Evolutionary conservation across 2,329 filamentous ascomycete species (phyloP).

Genomic region (Diaporthe amygdali): DNA sequence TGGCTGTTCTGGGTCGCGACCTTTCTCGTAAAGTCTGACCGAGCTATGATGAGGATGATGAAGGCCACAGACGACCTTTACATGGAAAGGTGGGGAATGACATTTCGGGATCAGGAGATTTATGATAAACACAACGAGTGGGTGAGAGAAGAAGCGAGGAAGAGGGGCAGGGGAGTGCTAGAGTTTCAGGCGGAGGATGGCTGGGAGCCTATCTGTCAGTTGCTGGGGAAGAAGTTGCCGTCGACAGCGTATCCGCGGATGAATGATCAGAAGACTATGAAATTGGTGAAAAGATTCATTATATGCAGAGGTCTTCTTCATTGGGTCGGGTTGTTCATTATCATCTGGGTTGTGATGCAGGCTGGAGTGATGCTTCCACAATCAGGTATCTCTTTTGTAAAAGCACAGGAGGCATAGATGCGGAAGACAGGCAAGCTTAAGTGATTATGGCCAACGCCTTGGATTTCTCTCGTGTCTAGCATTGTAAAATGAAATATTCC

Average conservation of each 20-base stretch:
- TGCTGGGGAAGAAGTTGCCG: constrained; percentile 5
- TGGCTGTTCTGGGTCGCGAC: constrained; percentile 23
- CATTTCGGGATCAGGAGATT: constrained; percentile 15
- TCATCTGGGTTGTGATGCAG: constrained; percentile 10
- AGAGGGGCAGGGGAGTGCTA: constrained; percentile 17
- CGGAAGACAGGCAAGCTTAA: not conserved
- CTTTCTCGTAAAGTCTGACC: constrained; percentile 18
- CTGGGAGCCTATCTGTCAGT: constrained; percentile 16
- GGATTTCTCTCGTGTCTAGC: not conserved
- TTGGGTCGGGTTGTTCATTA: constrained; percentile 3
- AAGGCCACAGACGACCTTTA: constrained; percentile 16
- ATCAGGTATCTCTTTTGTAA: constrained; percentile 4
- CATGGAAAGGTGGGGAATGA: constrained; percentile 17
- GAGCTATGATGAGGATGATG: constrained; percentile 24
- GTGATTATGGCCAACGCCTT: not conserved
- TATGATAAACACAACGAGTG: constrained; percentile 22
- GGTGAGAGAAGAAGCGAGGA: constrained; percentile 19
- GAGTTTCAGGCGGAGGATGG: constrained; percentile 21
- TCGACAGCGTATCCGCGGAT: constrained; percentile 11
- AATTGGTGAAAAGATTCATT: constrained; percentile 21
- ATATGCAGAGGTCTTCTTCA: constrained; percentile 12
- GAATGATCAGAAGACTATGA: constrained; percentile 24
- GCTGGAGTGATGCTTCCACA: constrained; percentile 5
- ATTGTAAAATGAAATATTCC: not conserved
- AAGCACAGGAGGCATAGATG: not conserved